Percentiles rank a stretch among this genome's conserved stretches.
These are phyloP conservation scores for Trypanosomatidae sp. DNA, from an alignment of 208 protist genomes.

Conservation along the genomic window DNA sequence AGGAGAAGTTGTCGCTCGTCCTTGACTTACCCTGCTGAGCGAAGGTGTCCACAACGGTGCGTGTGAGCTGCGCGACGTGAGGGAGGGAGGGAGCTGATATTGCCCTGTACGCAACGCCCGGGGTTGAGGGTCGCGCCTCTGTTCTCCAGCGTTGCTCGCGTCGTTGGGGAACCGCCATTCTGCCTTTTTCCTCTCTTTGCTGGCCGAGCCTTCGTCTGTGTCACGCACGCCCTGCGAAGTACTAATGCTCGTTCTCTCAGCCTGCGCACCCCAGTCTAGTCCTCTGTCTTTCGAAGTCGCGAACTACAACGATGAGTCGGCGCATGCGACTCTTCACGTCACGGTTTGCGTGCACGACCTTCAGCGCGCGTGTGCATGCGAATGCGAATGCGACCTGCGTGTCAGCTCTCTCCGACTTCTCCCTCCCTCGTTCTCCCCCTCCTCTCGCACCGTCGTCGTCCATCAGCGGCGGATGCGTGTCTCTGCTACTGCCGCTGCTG, in stretches of 20 bases:
- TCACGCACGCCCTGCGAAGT: not conserved
- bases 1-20: not conserved
- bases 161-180: not conserved
- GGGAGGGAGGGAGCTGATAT: not conserved
- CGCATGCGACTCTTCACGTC: not conserved
- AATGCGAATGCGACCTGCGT: not conserved
- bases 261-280: no score
- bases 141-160: not conserved
- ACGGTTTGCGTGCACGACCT: not conserved
- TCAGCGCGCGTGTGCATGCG: not conserved
- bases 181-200: not conserved
- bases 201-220: not conserved
- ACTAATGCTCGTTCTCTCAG: no score
- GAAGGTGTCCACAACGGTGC: not conserved
- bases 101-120: not conserved
- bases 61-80: not conserved
- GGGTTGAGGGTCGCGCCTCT: not conserved
- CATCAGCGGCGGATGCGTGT: not conserved
- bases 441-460: not conserved
- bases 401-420: not conserved
- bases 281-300: no score
- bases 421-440: not conserved
- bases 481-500: not conserved
- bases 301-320: not conserved
- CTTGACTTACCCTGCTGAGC: not conserved